Base-by-base conservation (phyloP, 345 rosid genomes). In the Lumnitzera littorea region DNA sequence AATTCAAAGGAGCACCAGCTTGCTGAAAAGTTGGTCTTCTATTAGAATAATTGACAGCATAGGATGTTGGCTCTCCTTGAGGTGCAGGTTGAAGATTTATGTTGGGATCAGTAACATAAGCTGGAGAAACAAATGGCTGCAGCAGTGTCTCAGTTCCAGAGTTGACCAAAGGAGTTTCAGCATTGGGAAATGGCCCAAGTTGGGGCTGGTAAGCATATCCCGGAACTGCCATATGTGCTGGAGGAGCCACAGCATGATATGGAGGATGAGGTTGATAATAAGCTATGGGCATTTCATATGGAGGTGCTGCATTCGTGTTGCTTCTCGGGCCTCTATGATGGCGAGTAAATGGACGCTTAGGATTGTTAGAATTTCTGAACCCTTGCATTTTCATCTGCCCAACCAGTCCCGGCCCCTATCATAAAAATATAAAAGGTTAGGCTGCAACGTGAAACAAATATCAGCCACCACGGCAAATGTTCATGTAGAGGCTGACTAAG, bases 251-350 rank as follows among this genome's bases (percentile, higher is more conserved):
- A 63, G 86, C 71, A 70, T 76, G 88, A 66, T 80, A 75, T 66
- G 82, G 78, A 4, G 75, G 81, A 51, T 72, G 49, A 15, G 80
- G 29, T 17, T 77, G 85, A 67, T 83, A 86, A 47, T 89, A 79
- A 24, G 76, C 66, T 59, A 74, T 64, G 50, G 86, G 75, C 65
- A 81, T 36, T 36, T 36, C 43, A 36, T 36, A 86, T 57, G 86
- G 84, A 58, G 89, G 91, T 2, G 79, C 69, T 13, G 68, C 72
- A 67, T 74, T 82, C 54, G 79, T 72, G 71, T 75, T 80, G 48
- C 81, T 85, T 74, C 80, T 94, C 1, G 84, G 56, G 50, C 88
- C 90, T 66, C 76, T 94, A 24, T 84, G 82, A 74, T 84, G 77
- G 48, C 89, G 87, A 4, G 67, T 61, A 55, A 86, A 65, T 31